Percentiles rank a stretch among this genome's conserved stretches.
Conservation (phyloP, 169 alveolate genomes). For the Plasmodium adleri region DNA sequence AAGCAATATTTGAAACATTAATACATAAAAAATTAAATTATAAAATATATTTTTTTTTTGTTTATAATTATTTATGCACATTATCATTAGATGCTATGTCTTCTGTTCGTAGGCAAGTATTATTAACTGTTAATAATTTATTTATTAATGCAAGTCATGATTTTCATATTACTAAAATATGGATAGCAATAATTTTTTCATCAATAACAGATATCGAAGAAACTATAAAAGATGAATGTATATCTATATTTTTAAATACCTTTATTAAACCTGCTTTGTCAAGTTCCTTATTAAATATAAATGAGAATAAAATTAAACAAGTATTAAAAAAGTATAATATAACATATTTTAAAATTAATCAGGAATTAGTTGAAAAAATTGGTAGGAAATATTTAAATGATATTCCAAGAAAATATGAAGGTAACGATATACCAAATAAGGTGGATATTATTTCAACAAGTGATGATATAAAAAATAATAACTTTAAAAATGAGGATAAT, state of each 20-base stretch:
- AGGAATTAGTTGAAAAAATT: neutral
- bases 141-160: constrained; percentile 31
- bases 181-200: constrained; percentile 46
- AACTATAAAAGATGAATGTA: constrained; percentile 59
- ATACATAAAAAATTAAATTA: constrained; percentile 38
- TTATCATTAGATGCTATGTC: constrained; percentile 61
- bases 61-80: constrained; percentile 40
- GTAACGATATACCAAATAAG: neutral
- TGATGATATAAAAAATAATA: neutral
- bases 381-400: neutral
- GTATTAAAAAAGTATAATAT: constrained; percentile 32
- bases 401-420: neutral
- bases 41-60: constrained; percentile 38
- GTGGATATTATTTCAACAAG: neutral
- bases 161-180: constrained; percentile 29
- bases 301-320: constrained; percentile 37
- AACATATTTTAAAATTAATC: constrained; percentile 22
- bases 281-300: constrained; percentile 36
- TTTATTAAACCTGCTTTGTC: constrained; percentile 39
- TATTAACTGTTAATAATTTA: constrained; percentile 56
- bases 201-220: constrained; percentile 66
- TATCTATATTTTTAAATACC: constrained; percentile 49
- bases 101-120: constrained; percentile 62
- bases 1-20: constrained; percentile 59
- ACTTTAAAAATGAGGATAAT: neutral